Percentiles rank a stretch among this genome's conserved stretches.
These are phyloP conservation scores for Leccinum subfulvum DNA, from an alignment of 1,284 basidiomycete genomes.

Conservation along the genomic window DNA sequence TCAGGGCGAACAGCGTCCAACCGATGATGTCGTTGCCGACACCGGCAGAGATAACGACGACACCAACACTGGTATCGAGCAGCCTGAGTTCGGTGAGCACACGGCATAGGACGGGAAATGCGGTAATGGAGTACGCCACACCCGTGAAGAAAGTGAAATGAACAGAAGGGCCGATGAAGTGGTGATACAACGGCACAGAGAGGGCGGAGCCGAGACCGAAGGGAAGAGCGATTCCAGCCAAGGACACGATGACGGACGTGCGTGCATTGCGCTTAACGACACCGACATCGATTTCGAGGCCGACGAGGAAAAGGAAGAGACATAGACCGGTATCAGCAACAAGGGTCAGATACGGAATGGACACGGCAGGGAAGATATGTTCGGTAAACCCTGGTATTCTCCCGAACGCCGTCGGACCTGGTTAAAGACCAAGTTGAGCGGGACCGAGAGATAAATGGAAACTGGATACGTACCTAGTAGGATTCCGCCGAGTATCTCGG, in stretches of 20 bases:
- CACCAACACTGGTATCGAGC: constrained; percentile 89
- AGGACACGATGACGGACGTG: constrained; percentile 55
- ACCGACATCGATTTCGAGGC: constrained; percentile 80
- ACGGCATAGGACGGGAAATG: constrained; percentile 90
- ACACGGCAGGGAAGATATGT: constrained; percentile 73
- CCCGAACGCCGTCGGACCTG: constrained; percentile 58
- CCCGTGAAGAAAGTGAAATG: constrained; percentile 86
- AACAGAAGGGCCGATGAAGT: constrained; percentile 70
- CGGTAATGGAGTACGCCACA: constrained; percentile 90
- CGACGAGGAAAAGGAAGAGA: constrained; percentile 88
- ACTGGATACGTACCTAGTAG: constrained; percentile 43
- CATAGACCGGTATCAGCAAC: constrained; percentile 88
- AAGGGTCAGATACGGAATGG: constrained; percentile 75
- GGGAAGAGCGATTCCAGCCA: constrained; percentile 73
- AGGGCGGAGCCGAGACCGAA: constrained; percentile 86
- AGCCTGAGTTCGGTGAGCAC: constrained; percentile 82
- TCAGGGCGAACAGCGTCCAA: constrained; percentile 77
- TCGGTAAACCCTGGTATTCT: constrained; percentile 35
- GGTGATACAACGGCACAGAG: constrained; percentile 75
- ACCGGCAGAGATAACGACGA: constrained; percentile 90
- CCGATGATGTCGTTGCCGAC: constrained; percentile 88
- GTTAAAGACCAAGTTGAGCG: neutral
- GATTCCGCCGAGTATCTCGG: constrained; percentile 76
- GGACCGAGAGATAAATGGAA: neutral
- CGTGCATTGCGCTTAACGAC: constrained; percentile 79